A percentile compares a stretch with the other conserved stretches of the same genome.
Conservation (phyloP, 306 rosid species). For the Fragaria nilgerrensis region DNA sequence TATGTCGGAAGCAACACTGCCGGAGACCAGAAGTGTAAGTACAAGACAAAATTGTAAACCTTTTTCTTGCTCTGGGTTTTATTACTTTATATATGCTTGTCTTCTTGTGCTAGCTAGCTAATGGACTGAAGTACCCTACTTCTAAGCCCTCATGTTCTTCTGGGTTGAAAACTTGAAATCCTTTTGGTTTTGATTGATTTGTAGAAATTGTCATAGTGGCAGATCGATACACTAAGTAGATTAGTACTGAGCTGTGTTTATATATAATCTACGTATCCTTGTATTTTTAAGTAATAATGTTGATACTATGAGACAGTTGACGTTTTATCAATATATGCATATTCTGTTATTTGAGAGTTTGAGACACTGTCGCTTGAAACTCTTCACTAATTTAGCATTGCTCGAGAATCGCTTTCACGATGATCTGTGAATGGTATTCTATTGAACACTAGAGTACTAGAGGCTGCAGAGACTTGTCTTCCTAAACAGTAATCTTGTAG, state of each 20-base stretch:
- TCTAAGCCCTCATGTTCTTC: constrained; percentile 1
- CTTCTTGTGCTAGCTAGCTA: neutral
- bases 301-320: neutral
- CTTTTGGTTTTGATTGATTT: neutral
- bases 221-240: neutral
- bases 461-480: neutral
- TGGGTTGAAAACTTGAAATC: neutral
- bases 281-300: neutral
- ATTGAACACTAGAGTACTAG: neutral
- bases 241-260: neutral
- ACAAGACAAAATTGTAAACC: constrained; percentile 39
- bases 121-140: neutral
- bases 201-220: neutral
- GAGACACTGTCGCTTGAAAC: neutral
- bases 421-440: neutral
- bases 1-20: constrained; percentile 12
- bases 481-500: too few relatives aligned
- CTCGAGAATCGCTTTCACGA: neutral
- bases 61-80: neutral
- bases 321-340: neutral
- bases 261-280: neutral
- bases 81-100: neutral
- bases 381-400: neutral
- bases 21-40: constrained; percentile 33
- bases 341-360: neutral